Evolutionary conservation across 352 stramenopile species (phyloP), one percentile per base, ranked within the genome.

Genomic region (Globisporangium megalacanthum): DNA sequence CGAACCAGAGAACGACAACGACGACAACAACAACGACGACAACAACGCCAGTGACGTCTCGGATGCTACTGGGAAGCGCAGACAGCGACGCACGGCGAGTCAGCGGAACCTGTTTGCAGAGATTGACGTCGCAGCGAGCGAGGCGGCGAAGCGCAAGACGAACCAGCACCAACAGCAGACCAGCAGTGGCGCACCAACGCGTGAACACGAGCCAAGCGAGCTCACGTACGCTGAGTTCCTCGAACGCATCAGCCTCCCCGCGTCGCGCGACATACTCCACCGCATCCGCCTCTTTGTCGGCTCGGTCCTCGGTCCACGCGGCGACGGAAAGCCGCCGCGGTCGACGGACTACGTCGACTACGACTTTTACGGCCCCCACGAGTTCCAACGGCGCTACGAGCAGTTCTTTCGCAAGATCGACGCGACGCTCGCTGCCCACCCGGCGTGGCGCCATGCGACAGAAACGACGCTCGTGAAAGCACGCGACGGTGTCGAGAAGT

Each of bases 401-500:
- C 69, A 72, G 35, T 94, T 94, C 61, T 92, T 94, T 55, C 65
- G 83, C 42, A 73, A 56, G 52, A 90, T 90, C 63, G 75, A 88
- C 31, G 82, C 88, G 5, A 63, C 74, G 35, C 51, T 94, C 8
- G 20, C 64, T 15, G 60, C 65, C 10, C 84, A 94, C 31, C 66
- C 79, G 5, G 66, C 75, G 5, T 94, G 84, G 84, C 67, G 80
- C 6, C 72, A 89, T 57, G 72, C 62, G 0, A 86, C 79, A 3
- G 84, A 94, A 48, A 37, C 65, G 3, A 89, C 70, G 31, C 57
- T 95, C 2, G 31, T 62, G 3, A 87, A 80, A 52, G 87, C 78
- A 6, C 77, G 89, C 9, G 84, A 96, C 56, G 76, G 87, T 1
- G 80, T 97, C 44, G 89, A 97, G 64, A 96, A 97, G 58, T 96